A percentile compares a stretch with the other conserved stretches of the same genome.
Evolutionary conservation across 768 basidiomycete species (phyloP).

Genomic region (Agaricus blazei): DNA sequence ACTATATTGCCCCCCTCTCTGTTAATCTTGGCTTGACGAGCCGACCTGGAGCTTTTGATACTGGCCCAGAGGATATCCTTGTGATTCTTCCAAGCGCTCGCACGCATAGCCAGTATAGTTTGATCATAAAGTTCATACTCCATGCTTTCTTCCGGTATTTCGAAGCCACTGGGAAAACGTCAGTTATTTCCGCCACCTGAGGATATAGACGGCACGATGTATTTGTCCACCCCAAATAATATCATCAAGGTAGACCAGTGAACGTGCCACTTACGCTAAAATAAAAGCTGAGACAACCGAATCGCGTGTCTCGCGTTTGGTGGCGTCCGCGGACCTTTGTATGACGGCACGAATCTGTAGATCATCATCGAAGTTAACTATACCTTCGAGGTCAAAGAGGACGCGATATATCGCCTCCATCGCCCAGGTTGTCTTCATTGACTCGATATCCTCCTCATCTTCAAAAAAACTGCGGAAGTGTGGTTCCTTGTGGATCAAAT

Average conservation of each 20-base stretch:
- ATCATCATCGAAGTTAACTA: not conserved
- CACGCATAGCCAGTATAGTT: too few relatives aligned
- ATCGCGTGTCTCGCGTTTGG: not conserved
- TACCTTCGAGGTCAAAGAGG: slow-evolving; percentile 2
- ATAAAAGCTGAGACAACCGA: not conserved
- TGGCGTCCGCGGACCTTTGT: too few relatives aligned
- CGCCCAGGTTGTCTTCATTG: not conserved
- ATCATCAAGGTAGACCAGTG: not conserved
- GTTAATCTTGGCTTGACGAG: too few relatives aligned
- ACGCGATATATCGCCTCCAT: slow-evolving; percentile 1
- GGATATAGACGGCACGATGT: too few relatives aligned
- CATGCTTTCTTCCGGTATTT: not conserved
- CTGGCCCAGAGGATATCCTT: too few relatives aligned
- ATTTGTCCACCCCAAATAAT: too few relatives aligned
- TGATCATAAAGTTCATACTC: too few relatives aligned
- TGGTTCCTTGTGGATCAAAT: not conserved
- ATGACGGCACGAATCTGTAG: not conserved
- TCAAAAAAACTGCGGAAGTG: not conserved
- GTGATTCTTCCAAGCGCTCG: too few relatives aligned
- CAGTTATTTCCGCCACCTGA: too few relatives aligned
- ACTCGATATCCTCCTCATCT: not conserved
- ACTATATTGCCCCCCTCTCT: not conserved
- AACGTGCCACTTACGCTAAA: too few relatives aligned
- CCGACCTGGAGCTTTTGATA: too few relatives aligned
- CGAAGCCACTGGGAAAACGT: not conserved